Evolutionary conservation across 306 rosid genomes (phyloP).

Genomic region (Glycyrrhiza uralensis): DNA sequence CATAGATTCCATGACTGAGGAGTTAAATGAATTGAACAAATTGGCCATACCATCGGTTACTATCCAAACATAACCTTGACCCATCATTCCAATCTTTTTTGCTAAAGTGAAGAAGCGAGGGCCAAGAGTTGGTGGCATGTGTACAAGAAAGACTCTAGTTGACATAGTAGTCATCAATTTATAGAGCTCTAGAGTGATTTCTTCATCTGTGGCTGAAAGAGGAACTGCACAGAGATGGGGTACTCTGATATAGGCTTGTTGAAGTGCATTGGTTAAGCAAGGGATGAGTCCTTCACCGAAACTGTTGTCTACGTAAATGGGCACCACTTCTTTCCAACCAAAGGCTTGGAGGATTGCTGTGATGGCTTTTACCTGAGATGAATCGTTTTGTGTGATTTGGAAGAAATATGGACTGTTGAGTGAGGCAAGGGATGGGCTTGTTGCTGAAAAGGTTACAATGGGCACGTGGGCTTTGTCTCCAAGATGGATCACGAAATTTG

Average conservation of each 20-base stretch:
- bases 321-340: slow-evolving; percentile 50
- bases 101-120: slow-evolving; percentile 41
- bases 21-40: neutral
- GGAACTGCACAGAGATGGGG: slow-evolving; percentile 42
- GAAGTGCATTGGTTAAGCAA: slow-evolving; percentile 38
- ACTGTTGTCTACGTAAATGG: slow-evolving; percentile 41
- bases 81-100: slow-evolving; percentile 51
- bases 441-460: slow-evolving; percentile 51
- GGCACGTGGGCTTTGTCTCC: slow-evolving; percentile 53
- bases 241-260: slow-evolving; percentile 21
- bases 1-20: slow-evolving; percentile 36
- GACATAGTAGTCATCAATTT: slow-evolving; percentile 43
- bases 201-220: slow-evolving; percentile 30
- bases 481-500: slow-evolving; percentile 46
- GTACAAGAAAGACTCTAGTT: slow-evolving; percentile 56
- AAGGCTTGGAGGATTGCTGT: slow-evolving; percentile 35
- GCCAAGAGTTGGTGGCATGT: slow-evolving; percentile 36
- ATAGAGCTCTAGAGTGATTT: slow-evolving; percentile 36
- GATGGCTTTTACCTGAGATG: slow-evolving; percentile 43
- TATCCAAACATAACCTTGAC: slow-evolving; percentile 54
- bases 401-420: slow-evolving; percentile 46
- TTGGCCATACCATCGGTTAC: slow-evolving; percentile 32
- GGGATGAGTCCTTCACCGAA: slow-evolving; percentile 49
- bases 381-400: slow-evolving; percentile 38
- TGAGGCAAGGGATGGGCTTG: slow-evolving; percentile 45